Percentiles rank a stretch among this genome's conserved stretches.
phyloP scores from a whole-genome alignment of 2,329 filamentous ascomycete species.

The Aspergillus oerlinghausenensis region DNA sequence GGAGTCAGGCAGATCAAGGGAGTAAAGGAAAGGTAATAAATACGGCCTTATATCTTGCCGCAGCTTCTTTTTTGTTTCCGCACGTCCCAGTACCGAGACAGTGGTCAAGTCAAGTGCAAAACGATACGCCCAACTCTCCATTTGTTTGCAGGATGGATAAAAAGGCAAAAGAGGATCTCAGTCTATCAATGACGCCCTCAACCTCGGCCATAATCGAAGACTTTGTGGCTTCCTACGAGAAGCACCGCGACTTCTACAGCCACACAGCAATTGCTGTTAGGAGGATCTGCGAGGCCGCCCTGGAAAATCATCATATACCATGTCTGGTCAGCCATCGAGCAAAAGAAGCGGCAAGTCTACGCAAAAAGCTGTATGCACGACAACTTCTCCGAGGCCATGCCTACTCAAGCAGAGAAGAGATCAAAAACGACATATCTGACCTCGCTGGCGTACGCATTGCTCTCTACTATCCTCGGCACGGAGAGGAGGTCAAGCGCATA shows the following conservation, averaged over 20 bases:
- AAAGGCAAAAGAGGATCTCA: not conserved
- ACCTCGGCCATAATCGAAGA: not conserved
- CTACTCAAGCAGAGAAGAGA: constrained; percentile 3
- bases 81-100: not conserved
- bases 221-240: not conserved
- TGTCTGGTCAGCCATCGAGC: not conserved
- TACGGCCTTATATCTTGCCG: not conserved
- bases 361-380: not conserved
- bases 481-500: not conserved
- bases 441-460: constrained; percentile 10
- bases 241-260: not conserved
- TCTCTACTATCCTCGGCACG: constrained; percentile 5
- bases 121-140: too few relatives aligned
- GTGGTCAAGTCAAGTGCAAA: not conserved
- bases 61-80: not conserved
- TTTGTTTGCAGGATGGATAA: not conserved
- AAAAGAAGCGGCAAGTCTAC: constrained; percentile 4
- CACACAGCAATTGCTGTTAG: not conserved
- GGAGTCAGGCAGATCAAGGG: too few relatives aligned
- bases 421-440: constrained; percentile 10
- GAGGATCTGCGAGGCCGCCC: not conserved
- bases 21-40: not conserved
- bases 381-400: not conserved
- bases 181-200: not conserved
- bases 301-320: not conserved